Evolutionary conservation across 768 basidiomycete species (phyloP).

Genomic region (Nidularia sp.): DNA sequence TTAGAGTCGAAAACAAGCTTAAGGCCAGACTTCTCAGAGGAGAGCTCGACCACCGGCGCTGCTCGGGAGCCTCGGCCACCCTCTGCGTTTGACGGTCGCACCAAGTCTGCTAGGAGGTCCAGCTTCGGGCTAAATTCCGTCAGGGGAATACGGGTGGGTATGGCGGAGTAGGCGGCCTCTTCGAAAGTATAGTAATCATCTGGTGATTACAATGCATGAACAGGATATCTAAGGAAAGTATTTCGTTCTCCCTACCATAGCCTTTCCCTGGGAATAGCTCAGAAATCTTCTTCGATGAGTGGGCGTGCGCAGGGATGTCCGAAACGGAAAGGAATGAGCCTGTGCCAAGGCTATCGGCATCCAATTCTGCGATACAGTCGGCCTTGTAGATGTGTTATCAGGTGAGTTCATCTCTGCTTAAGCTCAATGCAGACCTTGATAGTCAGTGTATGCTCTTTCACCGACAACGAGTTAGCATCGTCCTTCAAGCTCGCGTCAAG

Average conservation of each 20-base stretch:
- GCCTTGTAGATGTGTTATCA: slow-evolving; percentile 28
- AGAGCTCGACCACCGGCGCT: slow-evolving; percentile 48
- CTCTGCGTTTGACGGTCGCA: slow-evolving; percentile 23
- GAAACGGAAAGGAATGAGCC: slow-evolving; percentile 45
- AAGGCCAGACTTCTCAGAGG: slow-evolving; percentile 55
- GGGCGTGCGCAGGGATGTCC: slow-evolving; percentile 45
- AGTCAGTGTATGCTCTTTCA: slow-evolving; percentile 45
- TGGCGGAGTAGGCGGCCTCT: slow-evolving; percentile 24
- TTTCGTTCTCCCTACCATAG: slow-evolving; percentile 44
- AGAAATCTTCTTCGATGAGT: slow-evolving; percentile 49
- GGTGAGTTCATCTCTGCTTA: neutral
- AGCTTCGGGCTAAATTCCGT: slow-evolving; percentile 33
- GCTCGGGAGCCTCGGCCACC: slow-evolving; percentile 21
- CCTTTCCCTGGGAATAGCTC: slow-evolving; percentile 52
- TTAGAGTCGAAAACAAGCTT: slow-evolving; percentile 63
- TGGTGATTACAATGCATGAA: slow-evolving; percentile 16
- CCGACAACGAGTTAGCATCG: slow-evolving; percentile 35
- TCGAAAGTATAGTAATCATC: slow-evolving; percentile 66
- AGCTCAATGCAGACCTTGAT: slow-evolving; percentile 26
- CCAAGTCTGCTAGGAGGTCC: slow-evolving; percentile 44
- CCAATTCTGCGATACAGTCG: slow-evolving; percentile 50
- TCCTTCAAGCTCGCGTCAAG: slow-evolving; percentile 61
- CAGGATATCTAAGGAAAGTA: neutral
- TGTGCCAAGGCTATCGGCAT: slow-evolving; percentile 44
- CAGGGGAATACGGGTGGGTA: slow-evolving; percentile 46